phyloP scores from a whole-genome alignment of 2,329 filamentous ascomycete species.

The Colletotrichum siamense region DNA sequence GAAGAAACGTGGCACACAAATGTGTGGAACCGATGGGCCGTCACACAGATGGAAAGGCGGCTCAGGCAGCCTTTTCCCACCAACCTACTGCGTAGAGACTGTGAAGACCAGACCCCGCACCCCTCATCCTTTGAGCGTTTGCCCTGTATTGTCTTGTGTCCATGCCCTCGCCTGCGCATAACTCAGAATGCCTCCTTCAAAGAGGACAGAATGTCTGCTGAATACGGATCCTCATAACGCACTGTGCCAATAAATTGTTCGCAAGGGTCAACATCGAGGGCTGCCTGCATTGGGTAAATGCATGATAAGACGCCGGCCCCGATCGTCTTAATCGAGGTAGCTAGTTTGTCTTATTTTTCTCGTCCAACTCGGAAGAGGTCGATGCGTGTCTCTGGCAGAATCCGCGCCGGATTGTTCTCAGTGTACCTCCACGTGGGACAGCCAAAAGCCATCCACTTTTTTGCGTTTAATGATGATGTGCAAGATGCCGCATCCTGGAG shows the following conservation, averaged over 20 bases:
- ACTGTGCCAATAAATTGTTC: neutral
- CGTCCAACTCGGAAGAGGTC: neutral
- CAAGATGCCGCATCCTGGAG: conserved; percentile 15
- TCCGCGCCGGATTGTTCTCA: conserved; percentile 5
- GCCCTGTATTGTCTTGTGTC: neutral
- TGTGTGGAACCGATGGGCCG: conserved; percentile 19
- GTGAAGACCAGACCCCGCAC: neutral
- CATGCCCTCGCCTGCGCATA: neutral
- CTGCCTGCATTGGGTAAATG: neutral
- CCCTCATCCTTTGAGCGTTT: neutral
- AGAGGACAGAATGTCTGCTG: neutral
- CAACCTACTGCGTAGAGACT: neutral
- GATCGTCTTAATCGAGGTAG: neutral
- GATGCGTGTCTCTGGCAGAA: neutral
- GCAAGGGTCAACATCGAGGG: neutral
- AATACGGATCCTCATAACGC: neutral
- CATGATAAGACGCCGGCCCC: neutral
- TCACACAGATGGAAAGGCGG: conserved; percentile 5
- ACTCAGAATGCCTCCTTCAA: neutral
- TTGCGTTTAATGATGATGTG: conserved; percentile 24
- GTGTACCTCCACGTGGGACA: conserved; percentile 19
- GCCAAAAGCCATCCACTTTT: conserved; percentile 1
- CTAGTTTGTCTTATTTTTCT: neutral
- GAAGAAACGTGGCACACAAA: conserved; percentile 23
- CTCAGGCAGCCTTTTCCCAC: conserved; percentile 14